Evolutionary conservation across 164 flowering plant genomes (phyloP).

Genomic region (Hamamelis virginiana): DNA sequence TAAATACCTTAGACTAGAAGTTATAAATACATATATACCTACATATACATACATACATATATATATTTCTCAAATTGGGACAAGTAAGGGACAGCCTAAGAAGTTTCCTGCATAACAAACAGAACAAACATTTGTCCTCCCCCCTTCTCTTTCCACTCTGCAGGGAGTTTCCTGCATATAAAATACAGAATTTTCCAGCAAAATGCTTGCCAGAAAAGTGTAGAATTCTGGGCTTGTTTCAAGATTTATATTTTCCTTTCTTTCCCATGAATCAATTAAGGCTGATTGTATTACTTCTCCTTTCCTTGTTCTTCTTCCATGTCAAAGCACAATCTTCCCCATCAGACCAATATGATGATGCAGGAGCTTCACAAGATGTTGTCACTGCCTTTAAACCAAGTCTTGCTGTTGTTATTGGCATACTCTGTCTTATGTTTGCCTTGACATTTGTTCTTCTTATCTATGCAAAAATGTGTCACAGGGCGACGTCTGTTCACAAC

Average conservation of each 20-base stretch:
- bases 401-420: slow-evolving; percentile 68
- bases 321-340: slow-evolving; percentile 22
- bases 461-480: slow-evolving; percentile 72
- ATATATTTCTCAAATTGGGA: background rate
- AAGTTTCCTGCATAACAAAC: background rate
- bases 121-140: no score
- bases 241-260: no score
- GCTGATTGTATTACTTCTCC: slow-evolving; percentile 1
- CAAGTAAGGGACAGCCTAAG: slow-evolving; percentile 11
- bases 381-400: slow-evolving; percentile 56
- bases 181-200: background rate
- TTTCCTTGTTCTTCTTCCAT: background rate
- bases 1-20: background rate
- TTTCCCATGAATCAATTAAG: slow-evolving; percentile 15
- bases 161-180: background rate
- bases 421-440: slow-evolving; percentile 58
- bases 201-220: background rate
- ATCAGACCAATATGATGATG: background rate
- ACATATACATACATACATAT: no score
- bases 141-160: background rate
- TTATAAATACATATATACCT: no score
- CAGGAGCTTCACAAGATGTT: slow-evolving; percentile 9
- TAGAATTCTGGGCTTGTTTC: slow-evolving; percentile 1
- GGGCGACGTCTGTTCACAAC: background rate
- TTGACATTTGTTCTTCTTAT: slow-evolving; percentile 61